phyloP scores from a whole-genome alignment of 768 basidiomycete species.

The Tricholoma sp. region DNA sequence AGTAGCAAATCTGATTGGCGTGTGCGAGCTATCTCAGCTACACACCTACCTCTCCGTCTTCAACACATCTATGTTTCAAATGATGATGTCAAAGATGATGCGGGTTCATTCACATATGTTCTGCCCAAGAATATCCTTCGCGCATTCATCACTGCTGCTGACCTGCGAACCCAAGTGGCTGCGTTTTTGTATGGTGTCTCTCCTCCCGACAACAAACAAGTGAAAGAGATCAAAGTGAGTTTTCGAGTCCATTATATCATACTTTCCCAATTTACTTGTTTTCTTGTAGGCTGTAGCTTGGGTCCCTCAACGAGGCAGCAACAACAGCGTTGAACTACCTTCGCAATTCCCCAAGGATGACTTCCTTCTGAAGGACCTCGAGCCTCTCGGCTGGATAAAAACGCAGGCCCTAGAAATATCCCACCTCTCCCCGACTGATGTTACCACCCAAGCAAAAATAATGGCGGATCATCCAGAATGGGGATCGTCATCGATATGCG shows the following conservation, averaged over 20 bases:
- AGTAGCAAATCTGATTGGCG: constrained; percentile 99
- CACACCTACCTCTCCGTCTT: constrained; percentile 90
- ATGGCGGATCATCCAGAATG: constrained; percentile 97
- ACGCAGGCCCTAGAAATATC: constrained; percentile 91
- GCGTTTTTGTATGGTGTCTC: constrained; percentile 91
- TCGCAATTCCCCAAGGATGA: constrained; percentile 89
- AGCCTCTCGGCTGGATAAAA: constrained; percentile 95
- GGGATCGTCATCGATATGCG: constrained; percentile 89
- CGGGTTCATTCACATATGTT: constrained; percentile 90
- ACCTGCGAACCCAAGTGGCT: constrained; percentile 94
- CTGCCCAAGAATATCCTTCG: constrained; percentile 95
- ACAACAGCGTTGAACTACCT: constrained; percentile 91
- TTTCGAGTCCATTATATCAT: background rate
- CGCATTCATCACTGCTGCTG: constrained; percentile 88
- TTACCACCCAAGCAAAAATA: constrained; percentile 90
- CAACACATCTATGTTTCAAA: constrained; percentile 99
- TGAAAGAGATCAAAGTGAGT: constrained; percentile 90
- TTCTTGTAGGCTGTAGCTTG: constrained; percentile 71
- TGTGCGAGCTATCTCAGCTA: constrained; percentile 95
- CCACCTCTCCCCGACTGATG: constrained; percentile 89
- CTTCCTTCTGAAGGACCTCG: constrained; percentile 90
- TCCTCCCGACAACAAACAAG: constrained; percentile 94
- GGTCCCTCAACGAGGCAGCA: constrained; percentile 96
- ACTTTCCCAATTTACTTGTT: background rate
- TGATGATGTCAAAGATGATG: constrained; percentile 98